Percentiles rank a stretch among this genome's conserved stretches.
These are phyloP conservation scores for Medicago truncatula DNA, from an alignment of 306 rosid genomes.

Conservation along the genomic window DNA sequence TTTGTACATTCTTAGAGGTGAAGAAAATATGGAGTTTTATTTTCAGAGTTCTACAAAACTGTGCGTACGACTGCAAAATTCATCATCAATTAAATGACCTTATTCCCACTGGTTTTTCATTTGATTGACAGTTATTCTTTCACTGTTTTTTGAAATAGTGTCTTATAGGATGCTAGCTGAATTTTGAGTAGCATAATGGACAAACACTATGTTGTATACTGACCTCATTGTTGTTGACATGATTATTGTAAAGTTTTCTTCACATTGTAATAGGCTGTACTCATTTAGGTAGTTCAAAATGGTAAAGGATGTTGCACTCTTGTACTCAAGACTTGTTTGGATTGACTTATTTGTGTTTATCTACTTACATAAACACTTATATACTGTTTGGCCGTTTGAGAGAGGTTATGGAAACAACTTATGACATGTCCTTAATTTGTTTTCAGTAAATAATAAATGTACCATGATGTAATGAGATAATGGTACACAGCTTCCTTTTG, in stretches of 20 bases:
- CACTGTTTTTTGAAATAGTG: constrained; percentile 5
- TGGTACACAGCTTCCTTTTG: neutral
- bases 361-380: too few relatives aligned
- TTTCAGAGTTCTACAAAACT: neutral
- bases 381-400: too few relatives aligned
- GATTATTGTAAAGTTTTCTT: constrained; percentile 45
- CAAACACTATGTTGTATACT: constrained; percentile 27
- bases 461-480: constrained; percentile 14
- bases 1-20: constrained; percentile 18
- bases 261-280: constrained; percentile 30
- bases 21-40: neutral
- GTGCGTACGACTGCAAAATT: neutral
- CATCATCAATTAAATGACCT: constrained; percentile 13
- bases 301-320: constrained; percentile 17
- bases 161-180: constrained; percentile 27
- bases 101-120: constrained; percentile 30
- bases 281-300: constrained; percentile 5
- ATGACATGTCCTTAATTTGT: too few relatives aligned
- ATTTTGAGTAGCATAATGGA: constrained; percentile 26
- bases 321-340: neutral
- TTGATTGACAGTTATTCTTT: constrained; percentile 15
- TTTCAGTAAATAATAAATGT: constrained; percentile 19
- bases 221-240: constrained; percentile 22
- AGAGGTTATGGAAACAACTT: too few relatives aligned
- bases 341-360: too few relatives aligned